Conservation (phyloP, 371 early-diverging fungal species). For the Mortierella sp. region DNA sequence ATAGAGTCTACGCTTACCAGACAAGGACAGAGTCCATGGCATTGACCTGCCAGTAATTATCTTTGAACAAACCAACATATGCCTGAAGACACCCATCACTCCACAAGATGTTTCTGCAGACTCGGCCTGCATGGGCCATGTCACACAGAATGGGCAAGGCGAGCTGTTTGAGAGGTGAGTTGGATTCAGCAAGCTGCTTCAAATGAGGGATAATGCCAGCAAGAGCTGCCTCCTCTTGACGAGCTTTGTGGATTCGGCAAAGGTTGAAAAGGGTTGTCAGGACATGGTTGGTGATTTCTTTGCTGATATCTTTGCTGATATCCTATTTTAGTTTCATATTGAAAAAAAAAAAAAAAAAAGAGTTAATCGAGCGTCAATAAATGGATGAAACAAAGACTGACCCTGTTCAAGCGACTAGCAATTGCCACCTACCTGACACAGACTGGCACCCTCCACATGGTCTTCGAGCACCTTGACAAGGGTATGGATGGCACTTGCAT, state of each 20-base stretch:
- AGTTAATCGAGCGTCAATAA: slow-evolving; percentile 3
- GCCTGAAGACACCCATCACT: slow-evolving; percentile 56
- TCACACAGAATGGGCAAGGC: slow-evolving; percentile 71
- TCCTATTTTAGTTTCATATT: slow-evolving; percentile 46
- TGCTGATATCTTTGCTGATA: slow-evolving; percentile 27
- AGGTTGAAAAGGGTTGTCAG: slow-evolving; percentile 69
- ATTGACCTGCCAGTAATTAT: slow-evolving; percentile 67
- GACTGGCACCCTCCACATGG: neutral
- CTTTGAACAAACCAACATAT: slow-evolving; percentile 62
- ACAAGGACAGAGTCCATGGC: slow-evolving; percentile 66
- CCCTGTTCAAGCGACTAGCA: too few relatives aligned
- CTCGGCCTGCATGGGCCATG: slow-evolving; percentile 62
- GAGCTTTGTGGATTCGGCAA: slow-evolving; percentile 62
- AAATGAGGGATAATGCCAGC: slow-evolving; percentile 67
- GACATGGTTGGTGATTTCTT: slow-evolving; percentile 55
- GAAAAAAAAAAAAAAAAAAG: neutral
- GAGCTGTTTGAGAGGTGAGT: slow-evolving; percentile 64
- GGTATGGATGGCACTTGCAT: slow-evolving; percentile 56
- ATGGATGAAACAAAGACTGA: neutral
- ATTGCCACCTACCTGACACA: neutral
- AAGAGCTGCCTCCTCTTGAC: slow-evolving; percentile 63
- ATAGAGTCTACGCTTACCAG: slow-evolving; percentile 53
- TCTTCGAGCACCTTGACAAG: slow-evolving; percentile 58
- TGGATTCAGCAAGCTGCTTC: slow-evolving; percentile 56
- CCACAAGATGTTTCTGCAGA: slow-evolving; percentile 60